A percentile compares a stretch with the other conserved stretches of the same genome.
Evolutionary conservation across 2,329 filamentous ascomycete species (phyloP).

Genomic region (Pestalotiopsis sp.): DNA sequence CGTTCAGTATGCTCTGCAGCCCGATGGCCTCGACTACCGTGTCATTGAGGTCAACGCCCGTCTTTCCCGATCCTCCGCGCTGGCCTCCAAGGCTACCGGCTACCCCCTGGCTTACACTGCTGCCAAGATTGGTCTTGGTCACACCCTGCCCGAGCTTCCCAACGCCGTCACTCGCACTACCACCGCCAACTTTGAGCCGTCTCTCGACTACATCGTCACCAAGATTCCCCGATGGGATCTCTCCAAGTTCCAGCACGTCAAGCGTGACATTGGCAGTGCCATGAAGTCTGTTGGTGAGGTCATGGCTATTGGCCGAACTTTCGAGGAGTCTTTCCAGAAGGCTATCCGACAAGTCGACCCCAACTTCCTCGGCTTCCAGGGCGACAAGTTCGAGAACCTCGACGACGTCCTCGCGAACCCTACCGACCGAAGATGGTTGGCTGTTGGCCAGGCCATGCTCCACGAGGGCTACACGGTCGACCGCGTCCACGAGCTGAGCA

Average conservation of each 20-base stretch:
- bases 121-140: constrained; percentile 95
- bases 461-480: constrained; percentile 96
- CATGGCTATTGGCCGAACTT: constrained; percentile 98
- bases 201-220: constrained; percentile 95
- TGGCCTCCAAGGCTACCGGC: constrained; percentile 96
- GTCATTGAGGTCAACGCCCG: constrained; percentile 99
- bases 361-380: constrained; percentile 89
- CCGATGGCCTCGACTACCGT: constrained; percentile 95
- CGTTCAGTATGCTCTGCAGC: constrained; percentile 95
- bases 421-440: constrained; percentile 95
- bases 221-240: constrained; percentile 99
- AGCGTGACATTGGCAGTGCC: constrained; percentile 93
- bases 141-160: constrained; percentile 91
- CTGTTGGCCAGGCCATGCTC: constrained; percentile 96
- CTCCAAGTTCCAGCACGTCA: constrained; percentile 98
- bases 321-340: constrained; percentile 99
- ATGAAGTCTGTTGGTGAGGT: constrained; percentile 99
- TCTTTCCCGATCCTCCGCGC: constrained; percentile 93
- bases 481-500: constrained; percentile 87
- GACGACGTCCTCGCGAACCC: constrained; percentile 90
- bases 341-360: constrained; percentile 97
- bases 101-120: constrained; percentile 97
- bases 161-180: constrained; percentile 99
- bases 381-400: constrained; percentile 90
- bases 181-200: constrained; percentile 98